Evolutionary conservation across 2,329 filamentous ascomycete species (phyloP).

Genomic region (Xylaria sp.): DNA sequence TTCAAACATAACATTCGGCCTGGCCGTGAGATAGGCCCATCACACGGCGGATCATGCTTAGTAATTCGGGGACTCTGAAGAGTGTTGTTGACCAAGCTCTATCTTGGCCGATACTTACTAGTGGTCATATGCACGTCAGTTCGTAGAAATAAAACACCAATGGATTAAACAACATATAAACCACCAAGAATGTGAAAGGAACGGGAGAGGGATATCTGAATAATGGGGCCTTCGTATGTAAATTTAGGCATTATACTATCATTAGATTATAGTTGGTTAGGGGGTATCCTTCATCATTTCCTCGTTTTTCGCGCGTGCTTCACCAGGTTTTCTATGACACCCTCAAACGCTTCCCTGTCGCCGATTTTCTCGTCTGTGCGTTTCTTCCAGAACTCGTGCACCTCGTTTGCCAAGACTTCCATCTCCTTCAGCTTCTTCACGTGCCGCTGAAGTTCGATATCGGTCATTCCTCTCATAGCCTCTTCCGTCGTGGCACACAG

Average conservation of each 20-base stretch:
- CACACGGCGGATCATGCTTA: not conserved
- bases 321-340: conserved; percentile 95
- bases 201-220: not conserved
- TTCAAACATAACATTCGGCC: not conserved
- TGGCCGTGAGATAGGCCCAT: not conserved
- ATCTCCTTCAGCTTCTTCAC: conserved; percentile 74
- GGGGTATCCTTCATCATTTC: conserved; percentile 67
- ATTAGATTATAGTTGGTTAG: conserved; percentile 24
- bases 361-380: conserved; percentile 85
- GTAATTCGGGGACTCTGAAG: not conserved
- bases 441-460: conserved; percentile 78
- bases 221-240: conserved; percentile 2
- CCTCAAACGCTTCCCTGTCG: conserved; percentile 93
- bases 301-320: conserved; percentile 88
- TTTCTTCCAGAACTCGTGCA: conserved; percentile 89
- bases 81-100: not conserved
- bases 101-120: not conserved
- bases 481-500: conserved; percentile 86
- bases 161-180: not conserved
- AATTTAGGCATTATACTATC: conserved; percentile 23
- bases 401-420: conserved; percentile 76
- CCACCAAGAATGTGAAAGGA: not conserved
- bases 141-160: not conserved
- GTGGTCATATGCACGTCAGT: not conserved
- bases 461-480: conserved; percentile 81